Conservation (phyloP, 805 yeast genomes). For the Kazachstania martiniae region DNA sequence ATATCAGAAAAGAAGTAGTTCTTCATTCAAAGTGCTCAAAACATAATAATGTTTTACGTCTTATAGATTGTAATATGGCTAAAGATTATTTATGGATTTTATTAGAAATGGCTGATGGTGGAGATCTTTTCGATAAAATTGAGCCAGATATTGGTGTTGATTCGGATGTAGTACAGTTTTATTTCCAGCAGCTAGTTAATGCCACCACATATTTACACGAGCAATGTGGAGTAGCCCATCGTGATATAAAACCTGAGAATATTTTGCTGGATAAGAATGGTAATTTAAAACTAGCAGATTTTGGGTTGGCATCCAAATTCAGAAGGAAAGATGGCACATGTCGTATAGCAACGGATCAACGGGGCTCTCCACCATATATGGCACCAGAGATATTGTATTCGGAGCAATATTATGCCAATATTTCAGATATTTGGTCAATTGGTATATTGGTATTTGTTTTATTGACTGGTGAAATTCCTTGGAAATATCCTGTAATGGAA, state of each 20-base stretch:
- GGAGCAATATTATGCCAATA: slow-evolving; percentile 42
- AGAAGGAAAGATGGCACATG: slow-evolving; percentile 38
- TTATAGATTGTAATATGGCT: slow-evolving; percentile 45
- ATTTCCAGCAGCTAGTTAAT: slow-evolving; percentile 51
- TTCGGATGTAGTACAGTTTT: slow-evolving; percentile 54
- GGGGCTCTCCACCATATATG: slow-evolving; percentile 70
- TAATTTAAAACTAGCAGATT: slow-evolving; percentile 64
- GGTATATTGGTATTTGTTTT: slow-evolving; percentile 55
- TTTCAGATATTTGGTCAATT: slow-evolving; percentile 59
- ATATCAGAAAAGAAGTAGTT: slow-evolving; percentile 41
- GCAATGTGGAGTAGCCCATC: slow-evolving; percentile 57
- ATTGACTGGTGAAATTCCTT: slow-evolving; percentile 56
- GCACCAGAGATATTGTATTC: slow-evolving; percentile 56
- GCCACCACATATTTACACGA: slow-evolving; percentile 52
- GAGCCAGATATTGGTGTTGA: slow-evolving; percentile 68
- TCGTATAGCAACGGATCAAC: slow-evolving; percentile 39
- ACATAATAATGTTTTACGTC: slow-evolving; percentile 50
- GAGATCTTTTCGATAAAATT: slow-evolving; percentile 69
- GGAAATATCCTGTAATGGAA: slow-evolving; percentile 51
- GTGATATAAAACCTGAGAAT: slow-evolving; percentile 72
- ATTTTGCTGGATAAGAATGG: slow-evolving; percentile 52
- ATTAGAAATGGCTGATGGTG: slow-evolving; percentile 61
- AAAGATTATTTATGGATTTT: slow-evolving; percentile 52
- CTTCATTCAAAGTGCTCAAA: slow-evolving; percentile 48
- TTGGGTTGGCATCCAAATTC: slow-evolving; percentile 61